phyloP scores from a whole-genome alignment of 2,329 filamentous ascomycete genomes.

The Emericellopsis atlantica region DNA sequence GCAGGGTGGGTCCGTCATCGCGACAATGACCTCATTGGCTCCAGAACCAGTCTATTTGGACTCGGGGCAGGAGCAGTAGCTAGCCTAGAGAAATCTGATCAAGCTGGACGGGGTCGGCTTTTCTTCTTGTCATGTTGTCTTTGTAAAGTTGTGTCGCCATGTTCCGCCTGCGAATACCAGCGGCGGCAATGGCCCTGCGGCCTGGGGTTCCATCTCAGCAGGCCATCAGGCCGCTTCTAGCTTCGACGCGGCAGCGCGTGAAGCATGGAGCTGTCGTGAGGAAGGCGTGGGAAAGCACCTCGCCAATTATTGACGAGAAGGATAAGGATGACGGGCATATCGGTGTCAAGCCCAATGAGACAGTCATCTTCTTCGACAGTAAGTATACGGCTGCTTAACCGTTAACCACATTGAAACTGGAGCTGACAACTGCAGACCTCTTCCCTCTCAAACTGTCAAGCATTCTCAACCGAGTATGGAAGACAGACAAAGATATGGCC shows the following conservation, averaged over 20 bases:
- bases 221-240: not conserved
- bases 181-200: not conserved
- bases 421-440: conserved; percentile 44
- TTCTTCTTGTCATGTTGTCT: not conserved
- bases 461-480: conserved; percentile 32
- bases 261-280: not conserved
- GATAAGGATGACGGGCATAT: conserved; percentile 73
- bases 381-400: conserved; percentile 21
- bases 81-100: not conserved
- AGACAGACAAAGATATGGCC: conserved; percentile 33
- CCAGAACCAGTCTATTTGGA: not conserved
- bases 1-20: not conserved
- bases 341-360: conserved; percentile 59
- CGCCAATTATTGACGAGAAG: conserved; percentile 20
- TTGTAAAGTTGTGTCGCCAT: not conserved
- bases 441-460: conserved; percentile 63
- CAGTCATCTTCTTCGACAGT: conserved; percentile 86
- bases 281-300: conserved; percentile 8
- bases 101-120: not conserved
- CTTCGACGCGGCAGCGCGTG: not conserved
- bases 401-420: not conserved
- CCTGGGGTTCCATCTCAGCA: not conserved
- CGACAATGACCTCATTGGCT: conserved; percentile 3
- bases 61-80: not conserved
- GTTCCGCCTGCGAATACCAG: conserved; percentile 1